phyloP scores from a whole-genome alignment of 352 stramenopile species.

The Phytophthora constricta region DNA sequence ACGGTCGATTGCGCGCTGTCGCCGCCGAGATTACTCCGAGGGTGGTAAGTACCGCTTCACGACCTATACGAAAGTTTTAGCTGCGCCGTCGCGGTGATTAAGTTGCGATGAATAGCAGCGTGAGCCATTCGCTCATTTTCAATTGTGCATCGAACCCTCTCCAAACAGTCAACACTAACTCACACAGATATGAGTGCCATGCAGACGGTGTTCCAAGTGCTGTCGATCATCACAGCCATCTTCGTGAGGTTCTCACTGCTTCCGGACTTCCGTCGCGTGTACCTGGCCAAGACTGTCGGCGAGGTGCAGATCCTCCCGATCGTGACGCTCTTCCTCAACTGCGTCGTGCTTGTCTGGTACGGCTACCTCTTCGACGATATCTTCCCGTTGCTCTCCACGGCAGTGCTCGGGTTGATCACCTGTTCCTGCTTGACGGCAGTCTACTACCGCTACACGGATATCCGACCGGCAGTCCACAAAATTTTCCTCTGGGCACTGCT shows the following conservation, averaged over 20 bases:
- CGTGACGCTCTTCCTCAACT: constrained; percentile 8
- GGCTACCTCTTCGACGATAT: constrained; percentile 37
- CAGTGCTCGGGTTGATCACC: constrained; percentile 27
- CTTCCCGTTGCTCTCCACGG: constrained; percentile 41
- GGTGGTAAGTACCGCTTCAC: no score
- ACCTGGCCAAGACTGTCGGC: constrained; percentile 4
- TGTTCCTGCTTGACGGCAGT: constrained; percentile 36
- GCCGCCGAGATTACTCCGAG: no score
- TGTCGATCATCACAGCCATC: constrained; percentile 12
- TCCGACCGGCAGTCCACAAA: neutral
- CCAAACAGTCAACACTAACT: no score
- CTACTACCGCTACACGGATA: constrained; percentile 22
- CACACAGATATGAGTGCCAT: no score
- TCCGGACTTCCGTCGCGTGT: constrained; percentile 6
- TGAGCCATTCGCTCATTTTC: neutral
- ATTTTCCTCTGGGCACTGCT: constrained; percentile 1
- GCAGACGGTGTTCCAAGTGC: constrained; percentile 1
- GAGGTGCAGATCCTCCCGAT: constrained; percentile 6
- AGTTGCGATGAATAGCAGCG: no score
- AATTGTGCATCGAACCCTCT: no score
- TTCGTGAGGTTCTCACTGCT: neutral
- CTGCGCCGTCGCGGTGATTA: no score
- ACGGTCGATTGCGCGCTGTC: no score
- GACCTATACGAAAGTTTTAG: no score
- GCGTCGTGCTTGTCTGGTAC: constrained; percentile 44